Percentiles rank a stretch among this genome's conserved stretches.
Evolutionary conservation across 1,139 yeast species (phyloP).

Genomic region (Yamadazyma diospyri): DNA sequence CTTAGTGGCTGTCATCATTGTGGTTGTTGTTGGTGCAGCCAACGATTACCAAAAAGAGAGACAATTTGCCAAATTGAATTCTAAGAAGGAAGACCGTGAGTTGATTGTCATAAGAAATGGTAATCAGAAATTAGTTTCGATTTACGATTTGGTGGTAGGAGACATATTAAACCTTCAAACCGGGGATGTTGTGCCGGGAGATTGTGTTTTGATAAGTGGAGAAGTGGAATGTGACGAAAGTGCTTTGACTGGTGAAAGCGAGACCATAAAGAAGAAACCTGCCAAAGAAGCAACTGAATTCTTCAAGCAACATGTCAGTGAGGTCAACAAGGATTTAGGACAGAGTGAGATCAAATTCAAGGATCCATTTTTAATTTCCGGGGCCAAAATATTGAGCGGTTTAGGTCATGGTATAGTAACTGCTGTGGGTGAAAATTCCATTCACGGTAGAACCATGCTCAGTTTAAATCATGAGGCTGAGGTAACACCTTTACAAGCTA

Average conservation of each 20-base stretch:
- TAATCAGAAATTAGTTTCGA: constrained; percentile 62
- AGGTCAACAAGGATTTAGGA: constrained; percentile 45
- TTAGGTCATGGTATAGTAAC: constrained; percentile 84
- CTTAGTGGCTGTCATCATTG: constrained; percentile 84
- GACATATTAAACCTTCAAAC: constrained; percentile 82
- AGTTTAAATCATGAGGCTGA: constrained; percentile 73
- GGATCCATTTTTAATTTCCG: constrained; percentile 87
- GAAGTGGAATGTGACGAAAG: constrained; percentile 88
- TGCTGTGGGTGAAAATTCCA: constrained; percentile 84
- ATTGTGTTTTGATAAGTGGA: constrained; percentile 73
- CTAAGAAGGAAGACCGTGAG: constrained; percentile 81
- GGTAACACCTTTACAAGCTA: constrained; percentile 82
- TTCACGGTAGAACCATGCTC: constrained; percentile 89
- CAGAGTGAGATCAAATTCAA: constrained; percentile 38
- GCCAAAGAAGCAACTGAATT: constrained; percentile 45
- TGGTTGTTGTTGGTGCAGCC: constrained; percentile 87
- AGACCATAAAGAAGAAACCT: constrained; percentile 67
- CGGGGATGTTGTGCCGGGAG: constrained; percentile 93
- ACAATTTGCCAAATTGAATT: constrained; percentile 84
- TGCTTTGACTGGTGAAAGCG: constrained; percentile 90
- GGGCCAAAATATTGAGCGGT: constrained; percentile 84
- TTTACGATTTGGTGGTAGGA: constrained; percentile 80
- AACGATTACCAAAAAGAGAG: constrained; percentile 96
- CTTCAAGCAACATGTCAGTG: constrained; percentile 27
- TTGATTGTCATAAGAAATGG: constrained; percentile 77